Base-by-base conservation (phyloP, 225 moss, liverwort and hornwort species). In the Ulota crispa region DNA sequence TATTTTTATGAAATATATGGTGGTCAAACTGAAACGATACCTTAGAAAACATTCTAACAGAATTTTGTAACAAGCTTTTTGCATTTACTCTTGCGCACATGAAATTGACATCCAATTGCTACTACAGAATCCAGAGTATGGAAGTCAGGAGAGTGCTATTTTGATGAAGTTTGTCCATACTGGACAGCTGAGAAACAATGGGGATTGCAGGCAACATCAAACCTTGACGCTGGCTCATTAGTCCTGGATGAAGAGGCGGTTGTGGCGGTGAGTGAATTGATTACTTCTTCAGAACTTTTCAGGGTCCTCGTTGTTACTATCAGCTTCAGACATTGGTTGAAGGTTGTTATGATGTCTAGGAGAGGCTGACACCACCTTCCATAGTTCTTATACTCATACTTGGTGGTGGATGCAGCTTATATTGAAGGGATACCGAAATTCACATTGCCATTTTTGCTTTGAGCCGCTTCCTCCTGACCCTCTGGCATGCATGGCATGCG, bases 381-480 rank as follows among this genome's bases (percentile, higher is more conserved):
- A 43, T 34, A 52, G 39, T 78, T 82, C 43, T 39, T 76, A 18
- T 11, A 37, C 55, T 70, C 30, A 60, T 60, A 64, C 23, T 75
- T 68, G 74, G 50, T 81, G 82, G 30, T 83, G 89, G 37, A 65
- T 88, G 86, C 92, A 98, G 95, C 69, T 98, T 61, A 71, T 98
- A 11, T 73, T 89, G 61, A 98, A 98, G 83, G 39, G 77, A 7
- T 78, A 82, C 76, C 91, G 95, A 66, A 88, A 91, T 66, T 75
- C 90, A 0, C 89, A 91, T 78, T 98, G 97, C 72, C 94, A 95
- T 79, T 95, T 88, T 81, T 98, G 97, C 85, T 98, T 95, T 72
- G 89, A 89, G 47, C 27, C 76, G 79, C 91, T 98, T 64, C 95
- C 95, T 32, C 84, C 86, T 53, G 89, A 92, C 71, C 85, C 91